Percentiles rank a stretch among this genome's conserved stretches.
Evolutionary conservation across 768 basidiomycete species (phyloP).

Genomic region (Mycena amicta): DNA sequence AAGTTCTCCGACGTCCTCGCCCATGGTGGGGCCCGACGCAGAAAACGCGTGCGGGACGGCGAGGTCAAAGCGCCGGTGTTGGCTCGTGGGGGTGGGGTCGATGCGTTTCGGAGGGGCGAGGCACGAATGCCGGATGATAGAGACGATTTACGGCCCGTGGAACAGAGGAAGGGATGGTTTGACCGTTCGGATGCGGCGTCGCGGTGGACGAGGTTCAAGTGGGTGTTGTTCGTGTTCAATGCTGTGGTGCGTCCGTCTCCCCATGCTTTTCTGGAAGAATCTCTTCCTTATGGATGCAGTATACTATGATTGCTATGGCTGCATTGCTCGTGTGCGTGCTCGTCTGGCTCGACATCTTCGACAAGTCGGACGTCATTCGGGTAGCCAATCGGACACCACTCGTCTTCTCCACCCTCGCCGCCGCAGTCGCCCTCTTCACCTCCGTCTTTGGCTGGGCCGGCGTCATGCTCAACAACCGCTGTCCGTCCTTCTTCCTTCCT

Average conservation of each 20-base stretch:
- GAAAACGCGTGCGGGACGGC: not conserved
- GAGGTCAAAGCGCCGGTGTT: not conserved
- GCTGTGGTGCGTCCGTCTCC: constrained; percentile 1
- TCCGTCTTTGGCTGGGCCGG: constrained; percentile 34
- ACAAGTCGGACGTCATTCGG: constrained; percentile 24
- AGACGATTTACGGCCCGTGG: constrained; percentile 11
- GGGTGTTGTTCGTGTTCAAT: constrained; percentile 16
- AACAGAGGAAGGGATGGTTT: not conserved
- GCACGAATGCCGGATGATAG: constrained; percentile 17
- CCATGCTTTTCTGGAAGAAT: not conserved
- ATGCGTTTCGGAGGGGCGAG: constrained; percentile 14
- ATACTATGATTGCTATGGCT: not conserved
- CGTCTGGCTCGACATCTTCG: constrained; percentile 14
- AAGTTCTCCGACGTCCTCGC: constrained; percentile 12
- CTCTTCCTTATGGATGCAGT: not conserved
- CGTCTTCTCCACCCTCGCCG: constrained; percentile 38
- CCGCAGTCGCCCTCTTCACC: constrained; percentile 33
- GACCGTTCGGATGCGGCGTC: constrained; percentile 7
- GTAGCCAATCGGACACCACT: constrained; percentile 38
- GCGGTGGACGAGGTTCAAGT: constrained; percentile 21
- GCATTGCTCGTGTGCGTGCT: constrained; percentile 6
- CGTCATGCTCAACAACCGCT: constrained; percentile 24
- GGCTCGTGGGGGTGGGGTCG: constrained; percentile 14
- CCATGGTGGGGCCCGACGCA: constrained; percentile 1
- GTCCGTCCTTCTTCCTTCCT: not conserved